Evolutionary conservation across 495 filamentous ascomycete genomes (phyloP).

Genomic region (Lophium mytilinum): DNA sequence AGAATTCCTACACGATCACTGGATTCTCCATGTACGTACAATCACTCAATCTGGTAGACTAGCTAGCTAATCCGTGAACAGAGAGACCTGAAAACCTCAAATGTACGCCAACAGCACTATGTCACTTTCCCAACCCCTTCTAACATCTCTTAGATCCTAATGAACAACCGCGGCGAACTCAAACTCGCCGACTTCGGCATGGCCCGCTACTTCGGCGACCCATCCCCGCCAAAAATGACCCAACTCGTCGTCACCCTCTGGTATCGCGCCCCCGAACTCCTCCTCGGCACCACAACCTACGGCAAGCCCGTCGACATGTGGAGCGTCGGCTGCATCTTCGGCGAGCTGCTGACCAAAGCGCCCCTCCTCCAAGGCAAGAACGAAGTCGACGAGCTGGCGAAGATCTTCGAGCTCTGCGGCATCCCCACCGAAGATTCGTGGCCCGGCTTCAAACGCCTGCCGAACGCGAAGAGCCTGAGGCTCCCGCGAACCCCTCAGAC

Average conservation of each 20-base stretch:
- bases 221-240: constrained; percentile 62
- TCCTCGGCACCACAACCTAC: constrained; percentile 76
- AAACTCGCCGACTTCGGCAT: constrained; percentile 98
- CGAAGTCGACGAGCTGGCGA: constrained; percentile 78
- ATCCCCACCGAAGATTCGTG: constrained; percentile 80
- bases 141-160: constrained; percentile 48
- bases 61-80: constrained; percentile 8
- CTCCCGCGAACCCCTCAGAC: constrained; percentile 47
- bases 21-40: constrained; percentile 66
- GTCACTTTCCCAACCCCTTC: background rate
- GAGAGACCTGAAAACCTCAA: constrained; percentile 93
- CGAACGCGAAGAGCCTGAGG: constrained; percentile 80
- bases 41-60: background rate
- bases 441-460: constrained; percentile 80
- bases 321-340: constrained; percentile 95
- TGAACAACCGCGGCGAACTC: constrained; percentile 91
- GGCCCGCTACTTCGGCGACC: constrained; percentile 78
- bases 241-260: constrained; percentile 95
- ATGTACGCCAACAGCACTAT: constrained; percentile 31
- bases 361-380: constrained; percentile 86
- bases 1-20: constrained; percentile 77
- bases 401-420: constrained; percentile 85
- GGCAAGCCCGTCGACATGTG: constrained; percentile 80
- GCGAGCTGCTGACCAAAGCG: constrained; percentile 76
- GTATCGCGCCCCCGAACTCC: constrained; percentile 88